Conservation (phyloP, 306 rosid species). For the Echinosophora koreensis region DNA sequence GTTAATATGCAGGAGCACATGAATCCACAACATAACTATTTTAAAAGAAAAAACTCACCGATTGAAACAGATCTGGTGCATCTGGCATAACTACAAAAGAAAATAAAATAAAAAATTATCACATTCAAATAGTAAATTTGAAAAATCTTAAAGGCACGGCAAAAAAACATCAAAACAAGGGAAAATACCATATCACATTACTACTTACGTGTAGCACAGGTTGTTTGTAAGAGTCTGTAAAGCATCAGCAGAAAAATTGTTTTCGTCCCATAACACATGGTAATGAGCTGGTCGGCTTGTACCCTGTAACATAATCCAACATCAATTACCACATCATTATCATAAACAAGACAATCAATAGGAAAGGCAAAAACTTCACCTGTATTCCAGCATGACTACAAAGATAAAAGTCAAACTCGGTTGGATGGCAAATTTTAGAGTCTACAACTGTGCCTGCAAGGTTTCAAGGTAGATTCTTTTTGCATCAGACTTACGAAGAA, state of each 20-base stretch:
- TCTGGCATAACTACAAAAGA: constrained; percentile 79
- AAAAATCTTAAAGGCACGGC: background rate
- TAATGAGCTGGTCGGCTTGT: constrained; percentile 99
- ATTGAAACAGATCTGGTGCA: constrained; percentile 96
- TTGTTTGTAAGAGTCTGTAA: constrained; percentile 85
- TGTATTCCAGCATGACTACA: constrained; percentile 98
- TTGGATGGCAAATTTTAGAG: constrained; percentile 95
- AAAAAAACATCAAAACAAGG: background rate
- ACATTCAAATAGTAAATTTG: background rate
- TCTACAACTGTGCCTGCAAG: constrained; percentile 91
- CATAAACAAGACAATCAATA: background rate
- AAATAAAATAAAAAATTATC: background rate
- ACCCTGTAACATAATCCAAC: constrained; percentile 62
- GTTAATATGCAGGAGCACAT: too few relatives aligned
- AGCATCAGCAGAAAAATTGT: constrained; percentile 90
- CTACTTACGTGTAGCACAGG: constrained; percentile 94
- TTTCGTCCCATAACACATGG: constrained; percentile 97
- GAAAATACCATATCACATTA: background rate
- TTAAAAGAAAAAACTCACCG: constrained; percentile 57
- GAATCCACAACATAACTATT: too few relatives aligned
- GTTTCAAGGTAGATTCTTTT: background rate
- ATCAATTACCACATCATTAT: background rate
- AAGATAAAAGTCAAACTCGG: constrained; percentile 91
- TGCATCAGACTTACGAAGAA: background rate
- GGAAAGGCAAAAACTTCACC: constrained; percentile 47